Evolutionary conservation across 2,329 filamentous ascomycete species (phyloP).

Genomic region (Penicillium sp.): DNA sequence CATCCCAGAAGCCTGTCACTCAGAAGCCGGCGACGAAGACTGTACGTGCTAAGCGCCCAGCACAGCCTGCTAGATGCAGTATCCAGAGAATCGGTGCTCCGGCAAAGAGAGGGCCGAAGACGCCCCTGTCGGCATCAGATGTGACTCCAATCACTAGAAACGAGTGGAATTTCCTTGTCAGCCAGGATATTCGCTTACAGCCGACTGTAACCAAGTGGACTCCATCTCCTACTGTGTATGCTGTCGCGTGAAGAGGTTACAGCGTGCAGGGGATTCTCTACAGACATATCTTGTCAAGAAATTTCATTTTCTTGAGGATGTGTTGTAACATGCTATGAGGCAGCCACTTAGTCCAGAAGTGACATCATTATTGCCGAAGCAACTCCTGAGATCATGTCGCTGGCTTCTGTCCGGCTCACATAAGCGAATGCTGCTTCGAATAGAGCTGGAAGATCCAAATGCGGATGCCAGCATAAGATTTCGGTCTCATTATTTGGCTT

Average conservation of each 20-base stretch:
- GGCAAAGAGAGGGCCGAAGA: slow-evolving; percentile 35
- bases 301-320: background rate
- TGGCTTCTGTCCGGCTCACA: background rate
- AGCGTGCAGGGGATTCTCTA: background rate
- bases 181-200: slow-evolving; percentile 30
- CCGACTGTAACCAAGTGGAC: slow-evolving; percentile 39
- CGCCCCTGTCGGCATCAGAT: slow-evolving; percentile 43
- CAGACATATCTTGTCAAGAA: background rate
- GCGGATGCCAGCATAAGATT: background rate
- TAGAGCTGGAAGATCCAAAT: background rate
- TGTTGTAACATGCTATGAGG: background rate
- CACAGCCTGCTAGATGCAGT: slow-evolving; percentile 19
- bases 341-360: background rate
- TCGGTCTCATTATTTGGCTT: background rate
- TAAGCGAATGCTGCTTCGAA: background rate
- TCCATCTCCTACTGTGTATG: slow-evolving; percentile 33
- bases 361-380: too few species aligned
- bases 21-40: slow-evolving; percentile 23
- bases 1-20: background rate
- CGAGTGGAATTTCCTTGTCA: slow-evolving; percentile 43
- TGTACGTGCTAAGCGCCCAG: slow-evolving; percentile 23
- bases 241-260: slow-evolving; percentile 25
- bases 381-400: background rate
- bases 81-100: slow-evolving; percentile 9
- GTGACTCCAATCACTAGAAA: slow-evolving; percentile 44